phyloP scores from a whole-genome alignment of 306 rosid species.

The Oxytropis ochrocephala region DNA sequence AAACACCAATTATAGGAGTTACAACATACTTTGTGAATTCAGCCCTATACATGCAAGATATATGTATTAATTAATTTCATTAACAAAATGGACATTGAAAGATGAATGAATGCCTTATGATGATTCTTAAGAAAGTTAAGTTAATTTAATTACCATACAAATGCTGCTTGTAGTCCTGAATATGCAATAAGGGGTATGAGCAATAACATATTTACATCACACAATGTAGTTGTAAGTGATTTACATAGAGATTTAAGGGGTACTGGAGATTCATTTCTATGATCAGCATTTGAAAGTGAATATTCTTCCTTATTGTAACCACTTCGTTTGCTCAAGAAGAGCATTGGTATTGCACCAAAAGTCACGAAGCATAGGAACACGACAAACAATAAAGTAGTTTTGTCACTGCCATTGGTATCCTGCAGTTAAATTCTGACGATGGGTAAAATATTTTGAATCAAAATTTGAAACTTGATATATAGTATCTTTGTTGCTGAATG shows the following conservation, averaged over 20 bases:
- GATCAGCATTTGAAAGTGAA: slow-evolving; percentile 30
- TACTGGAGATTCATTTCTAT: slow-evolving; percentile 26
- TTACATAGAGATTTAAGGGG: slow-evolving; percentile 49
- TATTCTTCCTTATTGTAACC: slow-evolving; percentile 33
- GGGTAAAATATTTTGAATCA: not conserved
- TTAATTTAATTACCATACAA: slow-evolving; percentile 65
- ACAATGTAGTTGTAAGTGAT: slow-evolving; percentile 48
- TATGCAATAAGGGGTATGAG: slow-evolving; percentile 82
- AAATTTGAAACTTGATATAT: not conserved
- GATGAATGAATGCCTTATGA: slow-evolving; percentile 15
- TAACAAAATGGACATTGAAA: not conserved
- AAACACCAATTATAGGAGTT: slow-evolving; percentile 73
- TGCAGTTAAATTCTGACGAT: slow-evolving; percentile 28
- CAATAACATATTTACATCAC: slow-evolving; percentile 66
- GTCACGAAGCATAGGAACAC: slow-evolving; percentile 74
- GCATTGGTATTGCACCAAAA: slow-evolving; percentile 72
- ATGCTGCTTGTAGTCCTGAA: slow-evolving; percentile 95
- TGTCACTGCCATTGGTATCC: slow-evolving; percentile 57
- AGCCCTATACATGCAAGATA: slow-evolving; percentile 53
- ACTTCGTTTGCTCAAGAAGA: slow-evolving; percentile 56
- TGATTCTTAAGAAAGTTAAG: slow-evolving; percentile 27
- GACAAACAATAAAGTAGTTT: slow-evolving; percentile 62
- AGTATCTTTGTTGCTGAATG: not conserved
- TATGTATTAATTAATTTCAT: not conserved
- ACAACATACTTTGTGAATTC: slow-evolving; percentile 73